These are phyloP conservation scores for Rhodotorula taiwanensis DNA, from an alignment of 768 basidiomycete species.

Conservation along the genomic window DNA sequence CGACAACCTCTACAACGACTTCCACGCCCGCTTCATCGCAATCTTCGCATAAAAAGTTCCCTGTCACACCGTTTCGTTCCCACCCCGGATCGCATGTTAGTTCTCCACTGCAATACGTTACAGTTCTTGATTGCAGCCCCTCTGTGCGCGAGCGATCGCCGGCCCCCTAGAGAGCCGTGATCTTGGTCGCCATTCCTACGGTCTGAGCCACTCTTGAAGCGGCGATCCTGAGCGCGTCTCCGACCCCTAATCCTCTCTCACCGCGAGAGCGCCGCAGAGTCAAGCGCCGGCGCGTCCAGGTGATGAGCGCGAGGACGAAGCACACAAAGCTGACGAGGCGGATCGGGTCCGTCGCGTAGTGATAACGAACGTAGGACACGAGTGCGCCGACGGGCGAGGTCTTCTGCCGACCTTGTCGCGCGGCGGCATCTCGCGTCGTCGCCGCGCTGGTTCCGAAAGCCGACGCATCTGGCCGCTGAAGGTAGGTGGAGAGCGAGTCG, in stretches of 20 bases:
- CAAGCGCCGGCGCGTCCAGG: conserved; percentile 14
- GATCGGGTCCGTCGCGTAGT: conserved; percentile 24
- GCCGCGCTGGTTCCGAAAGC: too few species aligned
- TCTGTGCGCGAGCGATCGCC: too few species aligned
- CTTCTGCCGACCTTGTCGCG: neutral
- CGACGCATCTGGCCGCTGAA: neutral
- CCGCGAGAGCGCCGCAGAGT: neutral
- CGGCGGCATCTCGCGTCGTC: too few species aligned
- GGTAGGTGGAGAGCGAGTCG: conserved; percentile 13
- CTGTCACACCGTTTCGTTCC: too few species aligned
- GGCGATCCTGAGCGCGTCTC: neutral
- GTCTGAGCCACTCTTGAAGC: conserved; percentile 17
- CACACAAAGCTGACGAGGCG: conserved; percentile 15
- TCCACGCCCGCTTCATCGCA: conserved; percentile 14
- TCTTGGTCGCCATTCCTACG: conserved; percentile 26
- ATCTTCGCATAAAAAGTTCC: conserved; percentile 10
- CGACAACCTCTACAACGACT: conserved; percentile 21
- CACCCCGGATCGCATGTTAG: too few species aligned
- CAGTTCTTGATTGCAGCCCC: too few species aligned
- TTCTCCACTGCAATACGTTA: too few species aligned
- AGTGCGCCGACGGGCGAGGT: neutral
- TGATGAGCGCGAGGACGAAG: conserved; percentile 15
- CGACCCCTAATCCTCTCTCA: conserved; percentile 4
- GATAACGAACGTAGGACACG: conserved; percentile 4
- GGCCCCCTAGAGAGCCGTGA: conserved; percentile 21